These are phyloP conservation scores for Gossypium aridum DNA, from an alignment of 441 rosid species.

Conservation along the genomic window DNA sequence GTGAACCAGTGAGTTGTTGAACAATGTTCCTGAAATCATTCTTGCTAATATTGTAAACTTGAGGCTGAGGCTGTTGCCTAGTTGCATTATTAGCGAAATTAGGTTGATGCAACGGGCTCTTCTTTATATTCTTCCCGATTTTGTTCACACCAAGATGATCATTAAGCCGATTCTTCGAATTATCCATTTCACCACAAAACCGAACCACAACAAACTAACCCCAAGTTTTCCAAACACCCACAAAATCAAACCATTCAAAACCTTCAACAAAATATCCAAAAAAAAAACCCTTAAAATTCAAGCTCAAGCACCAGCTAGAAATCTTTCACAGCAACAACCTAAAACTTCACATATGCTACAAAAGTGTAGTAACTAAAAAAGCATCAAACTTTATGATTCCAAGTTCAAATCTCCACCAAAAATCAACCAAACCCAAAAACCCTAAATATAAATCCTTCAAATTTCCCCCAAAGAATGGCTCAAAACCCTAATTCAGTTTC, in stretches of 20 bases:
- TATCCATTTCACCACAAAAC: slow-evolving; percentile 46
- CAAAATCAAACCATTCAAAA: slow-evolving; percentile 7
- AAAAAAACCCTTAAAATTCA: no score
- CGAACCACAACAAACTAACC: neutral
- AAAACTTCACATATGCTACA: no score
- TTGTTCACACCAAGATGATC: slow-evolving; percentile 86
- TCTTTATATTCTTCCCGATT: slow-evolving; percentile 24
- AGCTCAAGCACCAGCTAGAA: no score
- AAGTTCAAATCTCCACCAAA: no score
- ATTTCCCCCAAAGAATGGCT: no score
- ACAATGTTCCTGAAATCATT: slow-evolving; percentile 79
- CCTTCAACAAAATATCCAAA: no score
- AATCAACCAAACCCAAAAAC: no score
- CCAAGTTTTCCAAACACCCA: neutral
- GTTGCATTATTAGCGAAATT: slow-evolving; percentile 50
- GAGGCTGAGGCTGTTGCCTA: slow-evolving; percentile 81
- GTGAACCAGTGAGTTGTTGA: slow-evolving; percentile 86
- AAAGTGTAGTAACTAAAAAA: no score
- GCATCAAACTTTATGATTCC: no score
- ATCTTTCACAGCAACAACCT: no score
- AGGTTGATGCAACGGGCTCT: slow-evolving; percentile 70
- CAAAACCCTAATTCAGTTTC: no score
- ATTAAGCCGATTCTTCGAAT: slow-evolving; percentile 54
- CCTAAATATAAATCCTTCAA: no score
- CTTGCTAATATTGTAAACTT: slow-evolving; percentile 92